Evolutionary conservation across 176 grass and related monocot species (phyloP).

Genomic region (Bonia amplexicaulis): DNA sequence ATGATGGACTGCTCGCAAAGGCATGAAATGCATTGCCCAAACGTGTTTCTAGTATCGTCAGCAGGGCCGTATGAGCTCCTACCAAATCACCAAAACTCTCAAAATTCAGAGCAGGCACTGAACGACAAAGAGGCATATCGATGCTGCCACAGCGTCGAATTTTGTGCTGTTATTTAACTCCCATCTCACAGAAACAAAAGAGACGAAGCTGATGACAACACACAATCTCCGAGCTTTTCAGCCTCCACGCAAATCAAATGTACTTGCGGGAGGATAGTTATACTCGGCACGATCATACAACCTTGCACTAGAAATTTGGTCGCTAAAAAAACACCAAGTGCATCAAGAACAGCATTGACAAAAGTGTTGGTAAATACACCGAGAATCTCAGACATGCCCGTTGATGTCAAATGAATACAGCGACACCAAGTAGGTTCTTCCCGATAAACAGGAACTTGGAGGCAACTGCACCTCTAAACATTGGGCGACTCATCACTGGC

Average conservation of each 20-base stretch:
- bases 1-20: no score
- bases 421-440: slow-evolving; percentile 54
- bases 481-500: slow-evolving; percentile 8
- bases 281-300: not conserved
- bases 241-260: slow-evolving; percentile 24
- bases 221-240: slow-evolving; percentile 40
- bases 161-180: slow-evolving; percentile 62
- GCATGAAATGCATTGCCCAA: no score
- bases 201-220: slow-evolving; percentile 73
- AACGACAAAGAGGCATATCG: no score
- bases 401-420: slow-evolving; percentile 15
- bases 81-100: no score
- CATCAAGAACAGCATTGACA: not conserved
- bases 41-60: no score
- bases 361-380: fast-evolving
- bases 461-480: slow-evolving; percentile 16
- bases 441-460: slow-evolving; percentile 36
- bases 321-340: not conserved
- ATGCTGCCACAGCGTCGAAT: not conserved
- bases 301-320: not conserved
- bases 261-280: slow-evolving; percentile 43
- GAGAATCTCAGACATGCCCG: slow-evolving; percentile 9
- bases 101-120: no score
- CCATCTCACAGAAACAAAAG: slow-evolving; percentile 7
- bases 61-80: no score